Evolutionary conservation across 1,139 yeast genomes (phyloP).

Genomic region (Blastobotrys buckinghamii): DNA sequence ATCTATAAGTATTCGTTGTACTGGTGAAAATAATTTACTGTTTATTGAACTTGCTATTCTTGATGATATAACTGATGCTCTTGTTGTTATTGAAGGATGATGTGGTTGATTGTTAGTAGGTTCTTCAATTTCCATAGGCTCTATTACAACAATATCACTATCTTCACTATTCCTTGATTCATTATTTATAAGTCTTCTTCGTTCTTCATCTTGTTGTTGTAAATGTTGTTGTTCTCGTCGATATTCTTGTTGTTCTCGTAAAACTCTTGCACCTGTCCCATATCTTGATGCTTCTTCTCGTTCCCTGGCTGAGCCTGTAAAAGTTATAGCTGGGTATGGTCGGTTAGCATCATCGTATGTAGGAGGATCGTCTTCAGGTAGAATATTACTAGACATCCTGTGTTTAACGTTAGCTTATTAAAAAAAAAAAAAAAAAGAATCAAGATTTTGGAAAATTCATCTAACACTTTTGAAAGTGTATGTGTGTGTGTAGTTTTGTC

Average conservation of each 20-base stretch:
- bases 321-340: conserved; percentile 12
- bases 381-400: background rate
- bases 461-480: no score
- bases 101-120: conserved; percentile 2
- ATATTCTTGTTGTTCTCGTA: conserved; percentile 6
- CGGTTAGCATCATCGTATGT: conserved; percentile 18
- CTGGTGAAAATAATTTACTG: conserved; percentile 46
- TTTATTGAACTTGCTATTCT: conserved; percentile 37
- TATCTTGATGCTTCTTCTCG: conserved; percentile 12
- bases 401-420: no score
- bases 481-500: no score
- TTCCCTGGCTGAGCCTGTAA: conserved; percentile 9
- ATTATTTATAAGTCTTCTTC: background rate
- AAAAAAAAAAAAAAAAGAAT: no score
- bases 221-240: background rate
- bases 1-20: conserved; percentile 49
- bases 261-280: conserved; percentile 15
- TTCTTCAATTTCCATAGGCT: conserved; percentile 42
- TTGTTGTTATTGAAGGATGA: conserved; percentile 17
- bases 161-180: background rate
- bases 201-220: background rate
- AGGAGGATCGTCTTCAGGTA: conserved; percentile 20
- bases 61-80: conserved; percentile 26
- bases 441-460: no score
- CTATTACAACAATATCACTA: conserved; percentile 23